Base-by-base conservation (phyloP, 2,329 filamentous ascomycete species). In the Fusarium irregulare region DNA sequence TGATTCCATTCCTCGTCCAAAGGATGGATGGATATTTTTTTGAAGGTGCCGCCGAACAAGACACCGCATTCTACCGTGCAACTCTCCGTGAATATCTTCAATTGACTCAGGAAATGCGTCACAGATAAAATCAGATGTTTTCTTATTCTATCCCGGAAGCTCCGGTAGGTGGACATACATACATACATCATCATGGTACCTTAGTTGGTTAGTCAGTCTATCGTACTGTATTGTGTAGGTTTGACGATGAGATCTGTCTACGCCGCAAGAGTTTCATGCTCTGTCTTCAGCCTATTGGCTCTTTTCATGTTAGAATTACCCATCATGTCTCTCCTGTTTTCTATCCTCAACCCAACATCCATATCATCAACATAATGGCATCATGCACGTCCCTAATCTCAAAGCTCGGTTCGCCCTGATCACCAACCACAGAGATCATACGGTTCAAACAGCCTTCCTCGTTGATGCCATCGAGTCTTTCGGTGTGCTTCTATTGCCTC, bases 151-250 rank as follows among this genome's bases (percentile, higher is more conserved):
- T 64, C 69, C 71, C 72, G 72, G 72, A 70, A 57, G 50, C 64
- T 56, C 61, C 72, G 72, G 71, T 58, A 66, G 62, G 55, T 71
- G 53, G 67, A 49, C 59, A 57, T 61, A 41, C 45, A 37, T 41
- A 56, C 28, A 28, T 28, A 13, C 27, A 40, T 60, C 66, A 41
- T 56, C 45, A 56, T 48, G 44, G 30, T 32, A 53, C 45, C 47
- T 56, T 25, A 37, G 20, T 37, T 37, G 10, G 34, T 37, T 37
- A 40, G 30, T 49, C n/a, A 49, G 51, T 37, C 20, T 40, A 11
- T 12, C 28, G 47, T 37, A 25, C 37, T 51, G n/a, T 28, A 25
- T 50, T 51, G n/a, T 28, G 45, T 58, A 51, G 42, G 48, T 64
- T 64, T 48, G 42, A 60, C 60, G 60, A 68, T 65, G 50, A 55